Conservation (phyloP, 805 yeast genomes). For the Candida berthetii region DNA sequence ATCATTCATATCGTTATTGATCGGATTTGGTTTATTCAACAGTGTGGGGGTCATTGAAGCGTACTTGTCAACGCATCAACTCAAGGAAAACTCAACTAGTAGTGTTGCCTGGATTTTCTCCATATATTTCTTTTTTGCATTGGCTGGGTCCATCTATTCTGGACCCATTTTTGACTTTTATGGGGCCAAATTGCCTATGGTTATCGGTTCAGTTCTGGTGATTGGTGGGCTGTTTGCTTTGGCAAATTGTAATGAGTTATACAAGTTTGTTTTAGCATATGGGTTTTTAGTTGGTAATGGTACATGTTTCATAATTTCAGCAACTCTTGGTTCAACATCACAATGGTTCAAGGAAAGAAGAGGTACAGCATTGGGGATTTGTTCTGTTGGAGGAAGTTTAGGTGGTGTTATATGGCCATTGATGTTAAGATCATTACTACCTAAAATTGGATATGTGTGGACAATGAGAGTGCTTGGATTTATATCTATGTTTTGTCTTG, state of each 20-base stretch:
- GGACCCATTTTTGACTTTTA: slow-evolving; percentile 51
- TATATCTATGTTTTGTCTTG: slow-evolving; percentile 17
- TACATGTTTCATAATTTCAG: slow-evolving; percentile 44
- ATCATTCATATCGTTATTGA: slow-evolving; percentile 49
- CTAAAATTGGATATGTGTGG: slow-evolving; percentile 52
- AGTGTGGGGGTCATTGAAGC: slow-evolving; percentile 65
- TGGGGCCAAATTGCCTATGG: slow-evolving; percentile 43
- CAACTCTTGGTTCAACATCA: slow-evolving; percentile 46
- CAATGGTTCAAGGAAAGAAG: slow-evolving; percentile 57
- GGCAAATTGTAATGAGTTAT: slow-evolving; percentile 42
- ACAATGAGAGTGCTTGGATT: slow-evolving; percentile 44
- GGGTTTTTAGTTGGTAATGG: slow-evolving; percentile 50
- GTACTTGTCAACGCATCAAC: slow-evolving; percentile 47
- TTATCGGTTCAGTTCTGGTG: slow-evolving; percentile 36
- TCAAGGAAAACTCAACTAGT: slow-evolving; percentile 36
- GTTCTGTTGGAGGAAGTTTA: slow-evolving; percentile 59
- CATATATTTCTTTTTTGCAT: slow-evolving; percentile 18
- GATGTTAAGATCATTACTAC: slow-evolving; percentile 37
- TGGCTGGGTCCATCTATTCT: slow-evolving; percentile 25
- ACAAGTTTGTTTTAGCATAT: slow-evolving; percentile 55
- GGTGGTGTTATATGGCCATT: slow-evolving; percentile 63
- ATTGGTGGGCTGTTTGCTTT: slow-evolving; percentile 45
- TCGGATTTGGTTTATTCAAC: slow-evolving; percentile 60
- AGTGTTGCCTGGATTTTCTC: slow-evolving; percentile 66
- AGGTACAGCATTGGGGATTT: slow-evolving; percentile 56